Base-by-base conservation (phyloP, 768 basidiomycete genomes). In the Suillus lakei region DNA sequence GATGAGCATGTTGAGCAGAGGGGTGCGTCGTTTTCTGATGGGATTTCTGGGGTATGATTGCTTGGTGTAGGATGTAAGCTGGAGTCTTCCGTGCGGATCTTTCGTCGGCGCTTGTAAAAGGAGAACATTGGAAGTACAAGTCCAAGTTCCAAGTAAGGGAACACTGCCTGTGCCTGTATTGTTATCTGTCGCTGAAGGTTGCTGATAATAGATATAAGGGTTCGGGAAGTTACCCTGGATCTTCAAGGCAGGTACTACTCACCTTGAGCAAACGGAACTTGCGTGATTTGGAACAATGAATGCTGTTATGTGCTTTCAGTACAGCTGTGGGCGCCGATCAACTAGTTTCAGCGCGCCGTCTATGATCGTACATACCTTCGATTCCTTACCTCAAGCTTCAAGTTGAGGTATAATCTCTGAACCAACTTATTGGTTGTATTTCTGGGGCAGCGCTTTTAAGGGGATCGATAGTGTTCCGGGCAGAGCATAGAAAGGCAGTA, bases 1-100 rank as follows among this genome's bases (percentile, higher is more conserved):
- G 61, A 4, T n/a, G 64, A 46, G 51, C 65, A 66, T n/a, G 50
- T 66, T 34, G 63, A 38, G 30, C 65, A 66, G 26, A 64, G 41
- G 34, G 64, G 21, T 9, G 36, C 36, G 23, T 58, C 56, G 23
- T 58, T 2, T 38, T 23, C 34, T 38, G 36, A 23, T 56, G 54
- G 30, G 6, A 21, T 21, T 54, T 32, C 53, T 54, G 18, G 53
- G 21, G 32, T n/a, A 7, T 13, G 53, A 5, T 32, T 54, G 21
- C 10, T 32, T 32, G 21, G 21, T 13, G 21, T n/a, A 10, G 32
- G 18, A 32, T 13, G 21, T 6, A 32, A 34, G 53, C 6, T 34
- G 10, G 21, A 13, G 30, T 32, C 21, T n/a, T 32, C 30, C 12
- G 21, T 32, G 53, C 53, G 53, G 10, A 18, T 32, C 30, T 54